Percentiles rank a stretch among this genome's conserved stretches.
These are phyloP conservation scores for Fraxinus platypoda DNA, from an alignment of 305 asterid species.

Conservation along the genomic window DNA sequence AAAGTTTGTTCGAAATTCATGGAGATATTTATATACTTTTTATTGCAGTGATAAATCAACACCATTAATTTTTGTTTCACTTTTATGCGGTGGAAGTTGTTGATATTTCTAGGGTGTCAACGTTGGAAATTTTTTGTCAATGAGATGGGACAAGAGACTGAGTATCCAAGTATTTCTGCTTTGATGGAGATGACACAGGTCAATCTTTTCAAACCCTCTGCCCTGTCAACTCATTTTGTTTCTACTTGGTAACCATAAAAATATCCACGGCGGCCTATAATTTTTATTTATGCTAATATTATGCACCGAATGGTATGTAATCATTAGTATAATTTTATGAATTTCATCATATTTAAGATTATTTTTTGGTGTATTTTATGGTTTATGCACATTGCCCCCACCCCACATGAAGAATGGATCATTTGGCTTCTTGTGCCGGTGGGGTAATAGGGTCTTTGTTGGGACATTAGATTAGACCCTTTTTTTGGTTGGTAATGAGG, in stretches of 20 bases:
- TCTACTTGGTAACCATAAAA: neutral
- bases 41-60: neutral
- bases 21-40: constrained; percentile 8
- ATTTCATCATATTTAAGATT: neutral
- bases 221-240: constrained; percentile 47
- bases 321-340: neutral
- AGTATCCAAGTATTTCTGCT: constrained; percentile 41
- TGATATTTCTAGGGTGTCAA: neutral
- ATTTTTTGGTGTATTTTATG: neutral
- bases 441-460: constrained; percentile 44
- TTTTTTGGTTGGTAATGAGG: constrained; percentile 21
- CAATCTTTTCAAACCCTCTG: constrained; percentile 51
- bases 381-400: neutral
- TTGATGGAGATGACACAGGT: constrained; percentile 64
- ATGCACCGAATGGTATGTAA: constrained; percentile 22
- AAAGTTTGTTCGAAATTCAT: neutral
- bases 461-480: constrained; percentile 28
- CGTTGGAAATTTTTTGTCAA: constrained; percentile 30
- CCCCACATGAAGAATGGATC: constrained; percentile 31
- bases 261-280: neutral
- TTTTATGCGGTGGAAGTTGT: neutral
- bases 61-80: neutral
- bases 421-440: constrained; percentile 43
- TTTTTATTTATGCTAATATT: neutral
- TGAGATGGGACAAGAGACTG: constrained; percentile 50